Evolutionary conservation across 2,329 filamentous ascomycete species (phyloP), one percentile per base, ranked within the genome.

Genomic region (Emericellopsis cladophorae): DNA sequence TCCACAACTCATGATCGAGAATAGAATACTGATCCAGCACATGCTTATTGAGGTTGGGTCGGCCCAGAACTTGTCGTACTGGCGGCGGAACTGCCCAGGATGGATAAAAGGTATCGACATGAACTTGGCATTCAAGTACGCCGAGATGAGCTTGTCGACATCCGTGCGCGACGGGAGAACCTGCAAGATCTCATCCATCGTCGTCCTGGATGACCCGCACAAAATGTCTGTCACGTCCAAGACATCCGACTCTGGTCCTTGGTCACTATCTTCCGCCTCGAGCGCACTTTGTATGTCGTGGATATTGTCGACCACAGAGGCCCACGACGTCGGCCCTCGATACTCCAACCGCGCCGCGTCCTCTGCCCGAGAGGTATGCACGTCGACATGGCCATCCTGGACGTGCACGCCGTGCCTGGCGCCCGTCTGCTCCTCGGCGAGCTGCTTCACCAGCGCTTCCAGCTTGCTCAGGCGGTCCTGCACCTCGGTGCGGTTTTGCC

Each of bases 11-110:
- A 73, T 47, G 37, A 71, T 60, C 6, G 67, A 70, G 43, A 68
- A 67, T 37, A 73, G 54, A 32, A 69, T 65, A 46, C 68, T 71
- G 36, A 70, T 54, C 70, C 70, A 74, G 22, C 72, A 54, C 11
- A 69, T 52, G 44, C 60, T 64, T 4, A 62, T 54, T 1, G 54
- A 52, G 4, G 53, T 47, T 1, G 67, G 62, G 4, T 58, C 49
- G 22, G 48, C 47, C 68, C 69, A 72, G 46, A 73, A 70, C 5
- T 56, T 57, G 33, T 66, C 62, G 47, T 71, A 72, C 32, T 65
- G 60, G 4, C 67, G 58, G 46, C 66, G 61, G 42, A 74, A 74
- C 48, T 70, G 60, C 24, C 53, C 55, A 3, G 54, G 50, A 43
- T 68, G 65, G 21, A 68, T 48, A 43, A 64, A 59, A 5, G 61